A percentile compares a stretch with the other conserved stretches of the same genome.
These are phyloP conservation scores for Syzygium aqueum DNA, from an alignment of 345 rosid species.

Conservation along the genomic window DNA sequence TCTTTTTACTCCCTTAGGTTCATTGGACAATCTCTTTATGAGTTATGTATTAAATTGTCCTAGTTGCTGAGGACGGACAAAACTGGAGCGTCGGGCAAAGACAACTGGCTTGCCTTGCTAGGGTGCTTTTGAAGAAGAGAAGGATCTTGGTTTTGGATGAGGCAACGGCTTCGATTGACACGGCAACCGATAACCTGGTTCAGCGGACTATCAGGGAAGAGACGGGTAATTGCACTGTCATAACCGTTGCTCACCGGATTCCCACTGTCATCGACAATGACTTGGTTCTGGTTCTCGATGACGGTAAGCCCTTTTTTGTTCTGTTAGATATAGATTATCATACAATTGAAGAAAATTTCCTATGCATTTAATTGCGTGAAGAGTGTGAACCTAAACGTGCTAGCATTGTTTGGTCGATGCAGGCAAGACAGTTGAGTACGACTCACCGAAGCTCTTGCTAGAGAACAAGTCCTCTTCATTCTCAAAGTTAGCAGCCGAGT, in stretches of 20 bases:
- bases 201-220: constrained; percentile 70
- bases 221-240: constrained; percentile 64
- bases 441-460: constrained; percentile 35
- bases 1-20: neutral
- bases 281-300: constrained; percentile 73
- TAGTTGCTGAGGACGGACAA: constrained; percentile 77
- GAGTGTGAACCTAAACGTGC: neutral
- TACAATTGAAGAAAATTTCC: constrained; percentile 45
- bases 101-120: constrained; percentile 76
- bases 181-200: constrained; percentile 43
- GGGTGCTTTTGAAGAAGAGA: constrained; percentile 37
- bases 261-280: constrained; percentile 79
- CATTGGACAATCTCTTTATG: constrained; percentile 9
- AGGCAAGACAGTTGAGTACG: constrained; percentile 46
- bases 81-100: constrained; percentile 96
- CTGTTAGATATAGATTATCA: neutral
- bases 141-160: neutral
- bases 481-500: constrained; percentile 57
- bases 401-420: constrained; percentile 2
- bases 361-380: constrained; percentile 26
- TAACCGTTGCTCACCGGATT: constrained; percentile 83
- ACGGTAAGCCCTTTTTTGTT: constrained; percentile 27
- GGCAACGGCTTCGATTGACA: neutral
- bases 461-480: constrained; percentile 50
- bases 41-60: neutral